Evolutionary conservation across 345 rosid species (phyloP), one percentile per base, ranked within the genome.

Genomic region (Gossypium turneri): DNA sequence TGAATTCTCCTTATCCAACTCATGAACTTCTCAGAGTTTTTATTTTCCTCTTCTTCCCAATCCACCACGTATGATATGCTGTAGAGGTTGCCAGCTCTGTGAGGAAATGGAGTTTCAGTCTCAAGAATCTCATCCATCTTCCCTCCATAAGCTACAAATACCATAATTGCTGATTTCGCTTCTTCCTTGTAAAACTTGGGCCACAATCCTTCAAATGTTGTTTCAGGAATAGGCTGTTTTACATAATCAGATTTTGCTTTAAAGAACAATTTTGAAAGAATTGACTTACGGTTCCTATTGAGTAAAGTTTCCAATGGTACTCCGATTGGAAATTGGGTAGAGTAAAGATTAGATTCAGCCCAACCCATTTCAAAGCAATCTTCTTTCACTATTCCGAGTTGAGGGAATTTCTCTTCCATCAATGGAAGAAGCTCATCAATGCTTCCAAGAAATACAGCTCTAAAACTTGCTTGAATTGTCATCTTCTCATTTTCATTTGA

Each of bases 121-220:
- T 83, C 95, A 0, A 79, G 45, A 63, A 92, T 86, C 34, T 77
- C 76, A n/a, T 78, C 79, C 94, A 86, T 90, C 88, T 72, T 86
- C 58, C 97, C 98, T 2, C 98, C 97, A 11, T 80, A 88, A 11
- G 98, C 92, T 12, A 73, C 86, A 86, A 85, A 85, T 34, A 85
- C 83, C 85, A 83, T 83, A 56, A 84, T 29, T 0, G 92, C 86
- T 12, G 62, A 22, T 58, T 58, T 4, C 2, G 62, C 62, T 58
- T 15, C 34, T 69, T 87, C 92, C 67, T 86, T 47, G 2, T 83
- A 7, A 4, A 88, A 12, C 65, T 81, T 85, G 22, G 58, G 51
- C 81, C 88, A 90, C 0, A 88, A 71, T 50, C 90, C 90, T 65
- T 86, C 82, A 1, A 90, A 79, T 17, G 47, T 89, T 0, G 60